Evolutionary conservation across 495 filamentous ascomycete species (phyloP).

Genomic region (Talaromyces adpressus): DNA sequence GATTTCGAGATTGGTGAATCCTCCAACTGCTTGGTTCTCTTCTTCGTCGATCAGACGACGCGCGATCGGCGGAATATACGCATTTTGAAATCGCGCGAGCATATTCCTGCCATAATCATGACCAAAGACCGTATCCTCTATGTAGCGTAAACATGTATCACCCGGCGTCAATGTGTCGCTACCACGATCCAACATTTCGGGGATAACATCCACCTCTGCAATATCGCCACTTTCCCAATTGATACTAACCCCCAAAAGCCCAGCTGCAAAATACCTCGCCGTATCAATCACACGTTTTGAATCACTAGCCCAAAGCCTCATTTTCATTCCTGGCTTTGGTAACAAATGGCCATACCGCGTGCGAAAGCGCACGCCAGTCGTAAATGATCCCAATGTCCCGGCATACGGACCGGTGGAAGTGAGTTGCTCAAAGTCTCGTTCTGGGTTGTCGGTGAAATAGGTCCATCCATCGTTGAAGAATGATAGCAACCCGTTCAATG

Average conservation of each 20-base stretch:
- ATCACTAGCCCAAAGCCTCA: conserved; percentile 48
- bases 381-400: conserved; percentile 47
- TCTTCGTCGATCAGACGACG: conserved; percentile 33
- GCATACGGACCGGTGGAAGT: conserved; percentile 53
- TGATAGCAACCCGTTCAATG: conserved; percentile 40
- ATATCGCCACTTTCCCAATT: conserved; percentile 32
- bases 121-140: conserved; percentile 36
- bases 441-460: conserved; percentile 40
- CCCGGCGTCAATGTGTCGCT: conserved; percentile 54
- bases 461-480: conserved; percentile 49
- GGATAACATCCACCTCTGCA: conserved; percentile 42
- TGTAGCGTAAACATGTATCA: conserved; percentile 48
- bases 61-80: conserved; percentile 41
- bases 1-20: conserved; percentile 38
- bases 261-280: conserved; percentile 47
- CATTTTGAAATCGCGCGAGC: conserved; percentile 38
- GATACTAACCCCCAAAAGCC: conserved; percentile 42
- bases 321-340: conserved; percentile 11
- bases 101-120: conserved; percentile 42
- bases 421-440: conserved; percentile 42
- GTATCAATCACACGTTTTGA: conserved; percentile 51
- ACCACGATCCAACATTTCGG: conserved; percentile 40
- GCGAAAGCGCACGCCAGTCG: conserved; percentile 47
- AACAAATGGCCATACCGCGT: conserved; percentile 47
- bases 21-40: conserved; percentile 28